Conservation (phyloP, 139 green algal genomes). For the Coelastrella sp. region DNA sequence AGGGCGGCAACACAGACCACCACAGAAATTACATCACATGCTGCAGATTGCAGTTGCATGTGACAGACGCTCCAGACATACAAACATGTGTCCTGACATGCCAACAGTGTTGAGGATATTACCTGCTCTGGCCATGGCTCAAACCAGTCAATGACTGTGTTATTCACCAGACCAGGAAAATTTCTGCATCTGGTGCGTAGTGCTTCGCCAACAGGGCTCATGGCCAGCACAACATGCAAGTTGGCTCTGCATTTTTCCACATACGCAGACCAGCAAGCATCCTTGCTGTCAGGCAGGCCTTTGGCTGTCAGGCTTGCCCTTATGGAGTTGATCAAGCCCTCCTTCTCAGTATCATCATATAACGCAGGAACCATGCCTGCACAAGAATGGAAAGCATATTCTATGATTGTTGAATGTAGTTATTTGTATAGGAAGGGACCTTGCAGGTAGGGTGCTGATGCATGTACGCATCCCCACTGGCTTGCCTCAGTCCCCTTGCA, state of each 20-base stretch:
- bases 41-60: not conserved
- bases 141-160: constrained; percentile 94
- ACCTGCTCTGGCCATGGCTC: constrained; percentile 88
- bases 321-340: constrained; percentile 66
- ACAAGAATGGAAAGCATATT: not conserved
- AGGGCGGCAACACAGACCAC: not conserved
- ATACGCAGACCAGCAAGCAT: constrained; percentile 88
- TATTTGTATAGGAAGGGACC: not conserved
- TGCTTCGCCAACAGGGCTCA: constrained; percentile 87
- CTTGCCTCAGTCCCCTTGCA: not conserved
- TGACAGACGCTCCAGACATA: not conserved
- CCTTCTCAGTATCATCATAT: constrained; percentile 87
- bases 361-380: constrained; percentile 88
- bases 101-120: not conserved
- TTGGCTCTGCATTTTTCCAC: constrained; percentile 80
- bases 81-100: not conserved
- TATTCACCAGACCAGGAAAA: constrained; percentile 93
- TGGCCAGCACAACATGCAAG: constrained; percentile 91
- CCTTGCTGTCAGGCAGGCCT: constrained; percentile 84
- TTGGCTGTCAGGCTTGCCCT: constrained; percentile 71
- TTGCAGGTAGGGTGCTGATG: not conserved
- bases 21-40: not conserved
- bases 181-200: constrained; percentile 84
- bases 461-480: not conserved
- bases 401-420: not conserved